Conservation (phyloP, 2,329 filamentous ascomycete genomes). For the Paecilomyces sp. region DNA sequence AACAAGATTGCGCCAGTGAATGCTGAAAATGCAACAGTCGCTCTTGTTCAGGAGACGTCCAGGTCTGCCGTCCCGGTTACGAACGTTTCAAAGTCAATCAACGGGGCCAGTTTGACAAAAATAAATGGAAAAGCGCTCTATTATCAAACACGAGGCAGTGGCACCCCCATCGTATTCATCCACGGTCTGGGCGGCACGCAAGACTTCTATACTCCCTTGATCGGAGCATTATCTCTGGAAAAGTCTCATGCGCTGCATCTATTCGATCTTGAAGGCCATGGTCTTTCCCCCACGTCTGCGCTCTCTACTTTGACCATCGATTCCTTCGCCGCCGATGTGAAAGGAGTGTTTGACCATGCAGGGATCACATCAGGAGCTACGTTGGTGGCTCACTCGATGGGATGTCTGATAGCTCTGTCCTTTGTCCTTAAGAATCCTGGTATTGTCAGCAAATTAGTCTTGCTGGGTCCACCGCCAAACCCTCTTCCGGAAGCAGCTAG, state of each 20-base stretch:
- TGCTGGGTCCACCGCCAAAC: constrained; percentile 43
- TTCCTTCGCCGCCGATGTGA: constrained; percentile 39
- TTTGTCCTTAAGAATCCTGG: constrained; percentile 35
- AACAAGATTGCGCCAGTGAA: constrained; percentile 31
- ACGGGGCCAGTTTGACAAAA: constrained; percentile 25
- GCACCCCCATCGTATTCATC: constrained; percentile 42
- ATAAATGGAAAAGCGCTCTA: constrained; percentile 38
- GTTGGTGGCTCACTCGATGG: constrained; percentile 47
- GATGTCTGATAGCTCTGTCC: constrained; percentile 41
- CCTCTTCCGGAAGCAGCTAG: constrained; percentile 34
- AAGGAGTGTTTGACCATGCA: constrained; percentile 29
- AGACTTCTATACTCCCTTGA: constrained; percentile 41
- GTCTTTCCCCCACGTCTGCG: constrained; percentile 46
- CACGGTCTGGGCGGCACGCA: constrained; percentile 48
- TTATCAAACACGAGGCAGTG: constrained; percentile 25
- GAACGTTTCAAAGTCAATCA: constrained; percentile 21
- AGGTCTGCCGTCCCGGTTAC: constrained; percentile 16
- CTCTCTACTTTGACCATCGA: constrained; percentile 35
- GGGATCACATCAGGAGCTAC: constrained; percentile 26
- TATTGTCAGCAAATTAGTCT: constrained; percentile 38
- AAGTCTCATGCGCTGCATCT: constrained; percentile 32
- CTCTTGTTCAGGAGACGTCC: constrained; percentile 12
- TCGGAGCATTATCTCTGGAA: constrained; percentile 25
- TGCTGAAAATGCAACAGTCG: constrained; percentile 18
- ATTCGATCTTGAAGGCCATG: constrained; percentile 52